phyloP scores from a whole-genome alignment of 768 basidiomycete species.

The Mycena rebaudengoi region DNA sequence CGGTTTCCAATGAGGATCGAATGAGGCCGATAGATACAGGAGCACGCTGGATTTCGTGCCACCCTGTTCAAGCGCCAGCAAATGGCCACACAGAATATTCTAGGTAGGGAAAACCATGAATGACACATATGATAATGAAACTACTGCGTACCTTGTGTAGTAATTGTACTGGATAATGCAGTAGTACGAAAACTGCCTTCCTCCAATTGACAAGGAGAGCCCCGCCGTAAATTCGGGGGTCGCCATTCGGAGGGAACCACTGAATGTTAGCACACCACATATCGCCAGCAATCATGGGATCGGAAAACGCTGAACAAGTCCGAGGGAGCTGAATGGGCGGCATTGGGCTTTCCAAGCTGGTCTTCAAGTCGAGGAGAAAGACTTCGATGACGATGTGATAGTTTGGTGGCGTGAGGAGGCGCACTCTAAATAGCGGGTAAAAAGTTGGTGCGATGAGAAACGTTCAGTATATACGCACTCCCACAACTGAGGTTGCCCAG shows the following conservation, averaged over 20 bases:
- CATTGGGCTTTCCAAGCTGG: not conserved
- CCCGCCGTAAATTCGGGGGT: not conserved
- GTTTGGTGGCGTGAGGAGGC: not conserved
- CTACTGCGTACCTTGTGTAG: not conserved
- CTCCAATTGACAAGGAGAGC: constrained; percentile 5
- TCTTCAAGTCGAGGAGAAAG: not conserved
- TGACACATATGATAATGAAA: not conserved
- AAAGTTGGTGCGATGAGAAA: not conserved
- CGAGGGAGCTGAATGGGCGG: not conserved
- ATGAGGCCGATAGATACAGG: too few relatives aligned
- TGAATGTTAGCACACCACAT: not conserved
- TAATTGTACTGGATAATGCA: not conserved
- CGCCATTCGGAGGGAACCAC: not conserved
- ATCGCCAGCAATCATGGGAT: not conserved
- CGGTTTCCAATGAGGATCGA: too few relatives aligned
- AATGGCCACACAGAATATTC: too few relatives aligned
- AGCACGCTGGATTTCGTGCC: too few relatives aligned
- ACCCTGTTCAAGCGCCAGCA: too few relatives aligned
- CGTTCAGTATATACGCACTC: not conserved
- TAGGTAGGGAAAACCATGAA: too few relatives aligned
- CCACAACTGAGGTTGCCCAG: not conserved
- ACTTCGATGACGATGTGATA: not conserved
- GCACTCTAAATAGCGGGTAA: not conserved
- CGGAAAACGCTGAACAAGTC: not conserved
- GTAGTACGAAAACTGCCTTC: not conserved